Percentiles rank a stretch among this genome's conserved stretches.
These are phyloP conservation scores for Chlorociboria aeruginascens DNA, from an alignment of 495 filamentous ascomycete genomes.

Conservation along the genomic window DNA sequence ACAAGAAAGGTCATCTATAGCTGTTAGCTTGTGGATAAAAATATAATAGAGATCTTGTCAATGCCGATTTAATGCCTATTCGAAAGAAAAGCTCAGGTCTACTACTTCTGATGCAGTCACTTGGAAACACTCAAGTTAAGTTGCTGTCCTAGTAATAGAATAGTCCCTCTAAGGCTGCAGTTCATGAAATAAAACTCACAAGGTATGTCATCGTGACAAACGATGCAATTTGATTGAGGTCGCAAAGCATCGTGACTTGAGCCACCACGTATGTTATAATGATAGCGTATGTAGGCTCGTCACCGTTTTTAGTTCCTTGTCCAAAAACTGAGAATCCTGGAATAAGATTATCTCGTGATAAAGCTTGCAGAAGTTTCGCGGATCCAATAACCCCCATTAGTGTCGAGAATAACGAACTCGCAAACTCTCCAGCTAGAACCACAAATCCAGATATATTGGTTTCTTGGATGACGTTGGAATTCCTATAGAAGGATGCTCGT, in stretches of 20 bases:
- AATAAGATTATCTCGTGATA: constrained; percentile 68
- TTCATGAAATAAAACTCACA: constrained; percentile 34
- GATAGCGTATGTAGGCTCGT: constrained; percentile 71
- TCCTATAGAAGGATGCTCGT: constrained; percentile 58
- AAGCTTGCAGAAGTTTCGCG: constrained; percentile 77
- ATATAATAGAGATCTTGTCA: not conserved
- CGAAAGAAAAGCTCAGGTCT: too few species aligned
- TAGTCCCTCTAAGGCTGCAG: not conserved
- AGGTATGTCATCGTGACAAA: constrained; percentile 84
- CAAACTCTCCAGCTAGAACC: constrained; percentile 72
- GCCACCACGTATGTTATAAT: constrained; percentile 64
- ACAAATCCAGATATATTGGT: constrained; percentile 60
- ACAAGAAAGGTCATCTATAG: constrained; percentile 56
- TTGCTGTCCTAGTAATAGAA: not conserved
- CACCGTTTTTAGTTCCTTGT: constrained; percentile 59
- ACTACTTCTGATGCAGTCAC: too few species aligned
- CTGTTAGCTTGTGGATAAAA: not conserved
- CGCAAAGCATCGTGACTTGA: constrained; percentile 70
- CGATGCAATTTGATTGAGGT: constrained; percentile 81
- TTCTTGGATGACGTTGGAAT: constrained; percentile 69
- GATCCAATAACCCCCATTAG: constrained; percentile 82
- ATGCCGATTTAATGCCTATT: too few species aligned
- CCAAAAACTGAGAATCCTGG: constrained; percentile 66
- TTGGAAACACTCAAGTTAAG: too few species aligned
- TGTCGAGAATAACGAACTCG: constrained; percentile 72